Percentiles rank a stretch among this genome's conserved stretches.
Conservation (phyloP, 345 rosid genomes). For the Hibiscus mutabilis region DNA sequence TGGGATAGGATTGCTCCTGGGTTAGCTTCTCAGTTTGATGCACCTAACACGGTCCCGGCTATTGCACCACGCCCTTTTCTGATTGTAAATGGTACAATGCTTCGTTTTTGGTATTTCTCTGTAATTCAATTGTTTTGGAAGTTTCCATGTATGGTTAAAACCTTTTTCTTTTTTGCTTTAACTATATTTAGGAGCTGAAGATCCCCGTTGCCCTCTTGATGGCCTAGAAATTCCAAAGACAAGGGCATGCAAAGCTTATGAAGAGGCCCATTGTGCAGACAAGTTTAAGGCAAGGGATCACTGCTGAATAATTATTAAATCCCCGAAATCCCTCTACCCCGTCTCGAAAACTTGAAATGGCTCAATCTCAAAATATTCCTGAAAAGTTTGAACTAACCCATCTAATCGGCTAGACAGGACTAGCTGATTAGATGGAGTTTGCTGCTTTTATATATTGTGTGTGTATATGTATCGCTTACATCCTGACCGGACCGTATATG, state of each 20-base stretch:
- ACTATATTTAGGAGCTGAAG: conserved; percentile 49
- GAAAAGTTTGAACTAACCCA: no score
- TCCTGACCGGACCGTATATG: neutral
- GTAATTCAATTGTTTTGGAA: neutral
- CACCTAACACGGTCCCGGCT: conserved; percentile 60
- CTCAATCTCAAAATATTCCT: no score
- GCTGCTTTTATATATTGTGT: neutral
- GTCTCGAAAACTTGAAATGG: no score
- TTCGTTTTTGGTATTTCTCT: neutral
- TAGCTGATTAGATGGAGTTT: neutral
- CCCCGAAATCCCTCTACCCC: neutral
- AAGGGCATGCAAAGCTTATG: conserved; percentile 41
- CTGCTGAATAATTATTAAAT: neutral
- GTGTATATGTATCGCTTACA: neutral
- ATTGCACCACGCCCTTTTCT: conserved; percentile 75
- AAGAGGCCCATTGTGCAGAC: conserved; percentile 24
- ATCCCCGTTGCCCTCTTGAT: conserved; percentile 74
- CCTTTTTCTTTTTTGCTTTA: neutral
- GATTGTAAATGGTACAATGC: conserved; percentile 52
- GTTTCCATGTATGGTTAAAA: neutral
- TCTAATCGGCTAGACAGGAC: neutral
- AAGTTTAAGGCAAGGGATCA: conserved; percentile 44
- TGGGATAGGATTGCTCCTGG: conserved; percentile 96
- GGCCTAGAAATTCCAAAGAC: conserved; percentile 51
- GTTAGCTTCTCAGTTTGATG: conserved; percentile 63